Percentiles rank a stretch among this genome's conserved stretches.
phyloP scores from a whole-genome alignment of 805 yeast species.

The Lachancea meyersii region DNA sequence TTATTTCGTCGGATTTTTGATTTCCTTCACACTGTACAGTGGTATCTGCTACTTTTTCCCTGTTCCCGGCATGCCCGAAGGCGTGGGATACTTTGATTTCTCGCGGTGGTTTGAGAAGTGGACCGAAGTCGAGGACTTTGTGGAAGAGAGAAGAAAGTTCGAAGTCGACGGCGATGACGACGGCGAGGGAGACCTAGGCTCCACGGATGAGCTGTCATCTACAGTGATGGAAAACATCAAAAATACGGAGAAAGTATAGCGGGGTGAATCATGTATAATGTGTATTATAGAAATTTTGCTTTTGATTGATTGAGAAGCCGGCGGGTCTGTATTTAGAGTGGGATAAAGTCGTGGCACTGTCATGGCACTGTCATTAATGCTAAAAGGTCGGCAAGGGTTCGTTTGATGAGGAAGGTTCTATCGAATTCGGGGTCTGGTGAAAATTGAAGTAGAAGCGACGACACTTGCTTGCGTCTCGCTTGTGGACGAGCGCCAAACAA shows the following conservation, averaged over 20 bases:
- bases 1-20: slow-evolving; percentile 69
- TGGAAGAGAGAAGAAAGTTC: slow-evolving; percentile 27
- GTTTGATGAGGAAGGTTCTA: too few relatives aligned
- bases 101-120: slow-evolving; percentile 52
- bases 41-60: slow-evolving; percentile 50
- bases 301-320: neutral
- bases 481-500: too few relatives aligned
- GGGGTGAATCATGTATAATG: neutral
- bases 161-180: slow-evolving; percentile 6
- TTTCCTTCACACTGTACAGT: slow-evolving; percentile 51
- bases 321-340: neutral
- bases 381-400: too few relatives aligned
- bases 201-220: slow-evolving; percentile 6
- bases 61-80: slow-evolving; percentile 40
- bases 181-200: too few relatives aligned
- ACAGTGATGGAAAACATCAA: slow-evolving; percentile 3
- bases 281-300: neutral
- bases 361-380: too few relatives aligned
- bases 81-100: slow-evolving; percentile 25
- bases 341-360: too few relatives aligned
- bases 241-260: slow-evolving; percentile 4
- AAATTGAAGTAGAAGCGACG: too few relatives aligned
- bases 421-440: too few relatives aligned
- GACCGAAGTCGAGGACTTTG: slow-evolving; percentile 60
- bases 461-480: too few relatives aligned